Base-by-base conservation (phyloP, 2,329 filamentous ascomycete species). In the Camillea tinctor region DNA sequence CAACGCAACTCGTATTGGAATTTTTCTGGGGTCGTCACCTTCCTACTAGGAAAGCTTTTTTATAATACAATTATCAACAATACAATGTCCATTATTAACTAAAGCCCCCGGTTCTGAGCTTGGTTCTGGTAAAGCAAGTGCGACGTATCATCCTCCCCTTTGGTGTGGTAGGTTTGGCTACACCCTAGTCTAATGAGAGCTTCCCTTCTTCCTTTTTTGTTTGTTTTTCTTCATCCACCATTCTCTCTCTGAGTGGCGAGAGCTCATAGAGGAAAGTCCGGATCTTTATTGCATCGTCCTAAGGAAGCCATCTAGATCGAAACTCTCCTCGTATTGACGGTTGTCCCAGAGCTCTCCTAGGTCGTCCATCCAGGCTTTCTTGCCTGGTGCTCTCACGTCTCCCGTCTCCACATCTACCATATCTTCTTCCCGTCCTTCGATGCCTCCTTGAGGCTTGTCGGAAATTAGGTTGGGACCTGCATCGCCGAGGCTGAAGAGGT, bases 281-380 rank as follows among this genome's bases (percentile, higher is more conserved):
- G 13, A 17, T 44, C 15, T 44, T 44, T 56, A 69, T 52, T 67
- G 63, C 92, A 99, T 97, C 68, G 87, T 96, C 75, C 93, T 93
- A 79, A 99, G 83, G 79, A 98, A 99, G 3, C 92, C 93, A 70
- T 97, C 93, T 67, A 99, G 79, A 74, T 98, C 92, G 75, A 97
- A 98, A 76, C 96, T 96, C 79, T 99, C 95, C 77, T 97, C 93
- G 76, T 99, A 99, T 80, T 97, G 93, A 73, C 88, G 89, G 74
- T 97, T 94, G 74, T 99, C 95, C 94, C 95, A 99, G 26, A 99
- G 79, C 76, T 99, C 95, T 60, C 92, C 94, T 60, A 99, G 78
- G 72, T 98, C 95, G 73, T 99, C 95, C 63, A 98, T 79, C 86
- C 94, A 97, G 6, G 93, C 83, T 82, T 97, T 97, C 83, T 97